phyloP scores from a whole-genome alignment of 768 basidiomycete genomes.

The Lyophyllum shimeji region DNA sequence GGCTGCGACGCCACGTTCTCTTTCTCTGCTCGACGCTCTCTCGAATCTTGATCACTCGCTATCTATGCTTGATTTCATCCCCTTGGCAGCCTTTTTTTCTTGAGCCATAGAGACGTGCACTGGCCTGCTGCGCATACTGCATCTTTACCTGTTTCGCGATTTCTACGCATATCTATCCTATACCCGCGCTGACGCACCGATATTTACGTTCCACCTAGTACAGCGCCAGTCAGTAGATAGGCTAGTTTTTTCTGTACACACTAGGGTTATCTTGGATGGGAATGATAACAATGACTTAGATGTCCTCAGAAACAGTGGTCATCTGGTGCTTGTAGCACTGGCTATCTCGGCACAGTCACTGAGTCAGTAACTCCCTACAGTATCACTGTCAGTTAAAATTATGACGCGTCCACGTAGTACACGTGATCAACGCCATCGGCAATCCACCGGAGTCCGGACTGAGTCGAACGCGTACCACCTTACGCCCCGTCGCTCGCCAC shows the following conservation, averaged over 20 bases:
- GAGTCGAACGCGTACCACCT: too few species aligned
- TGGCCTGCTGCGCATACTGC: slow-evolving; percentile 12
- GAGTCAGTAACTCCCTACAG: too few species aligned
- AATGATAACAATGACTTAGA: background rate
- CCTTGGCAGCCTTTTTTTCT: background rate
- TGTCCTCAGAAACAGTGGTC: too few species aligned
- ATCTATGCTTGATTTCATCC: background rate
- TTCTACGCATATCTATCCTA: background rate
- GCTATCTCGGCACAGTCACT: too few species aligned
- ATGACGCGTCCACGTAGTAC: too few species aligned
- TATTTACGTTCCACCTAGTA: background rate
- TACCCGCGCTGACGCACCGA: background rate
- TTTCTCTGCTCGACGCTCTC: slow-evolving; percentile 1
- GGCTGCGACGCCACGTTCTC: background rate
- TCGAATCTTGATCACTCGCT: slow-evolving; percentile 6
- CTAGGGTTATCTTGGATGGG: background rate
- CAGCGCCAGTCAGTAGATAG: background rate
- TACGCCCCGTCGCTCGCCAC: too few species aligned
- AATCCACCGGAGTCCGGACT: too few species aligned
- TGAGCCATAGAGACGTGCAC: slow-evolving; percentile 4
- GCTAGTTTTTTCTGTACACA: background rate
- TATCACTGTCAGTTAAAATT: too few species aligned
- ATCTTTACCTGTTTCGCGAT: background rate
- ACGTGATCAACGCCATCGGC: too few species aligned
- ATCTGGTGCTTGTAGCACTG: too few species aligned